Evolutionary conservation across 2,329 filamentous ascomycete species (phyloP), one percentile per base, ranked within the genome.

Genomic region (Penicillium thymicola): DNA sequence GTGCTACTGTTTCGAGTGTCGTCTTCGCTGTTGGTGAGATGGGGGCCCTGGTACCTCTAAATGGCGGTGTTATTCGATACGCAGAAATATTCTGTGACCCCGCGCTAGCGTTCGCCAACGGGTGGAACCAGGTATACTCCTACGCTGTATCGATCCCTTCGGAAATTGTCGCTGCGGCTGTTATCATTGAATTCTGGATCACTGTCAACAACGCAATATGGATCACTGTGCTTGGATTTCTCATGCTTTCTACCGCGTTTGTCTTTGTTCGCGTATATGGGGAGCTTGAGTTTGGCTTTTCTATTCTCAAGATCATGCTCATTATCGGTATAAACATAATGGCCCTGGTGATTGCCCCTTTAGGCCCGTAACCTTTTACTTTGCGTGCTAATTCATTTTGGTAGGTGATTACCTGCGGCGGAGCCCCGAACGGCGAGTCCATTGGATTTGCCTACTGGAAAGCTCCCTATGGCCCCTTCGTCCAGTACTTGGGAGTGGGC

Each of bases 241-340:
- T 76, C 7, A 73, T 72, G 48, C 60, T 76, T 18, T 37, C 68
- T 1, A 69, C 74, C 0, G 70, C 69, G 2, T 64, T 77, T 14
- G 59, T 69, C 2, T 74, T 74, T 36, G 70, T 77, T 18, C 65
- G 73, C 1, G 61, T 77, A 2, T 77, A 77, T 51, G 75, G 75
- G 8, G 83, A 86, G 69, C 76, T 86, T 42, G 80, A 82, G 65
- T 83, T 81, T 57, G 71, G 73, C 5, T 82, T 82, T 59, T 79
- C 80, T 1, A 66, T 79, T 8, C 72, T 85, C 60, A 84, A 87
- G 67, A 82, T 88, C 56, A 71, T 83, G 32, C 75, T 88, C 34
- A 80, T 89, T 41, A 70, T 88, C 57, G 82, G 83, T 51, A 76
- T 89, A 57, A 83, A 85, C 63, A 78, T 87, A 51, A 81, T 86